Evolutionary conservation across 2,329 filamentous ascomycete species (phyloP), one percentile per base, ranked within the genome.

Genomic region (Aspergillus pseudoterreus): DNA sequence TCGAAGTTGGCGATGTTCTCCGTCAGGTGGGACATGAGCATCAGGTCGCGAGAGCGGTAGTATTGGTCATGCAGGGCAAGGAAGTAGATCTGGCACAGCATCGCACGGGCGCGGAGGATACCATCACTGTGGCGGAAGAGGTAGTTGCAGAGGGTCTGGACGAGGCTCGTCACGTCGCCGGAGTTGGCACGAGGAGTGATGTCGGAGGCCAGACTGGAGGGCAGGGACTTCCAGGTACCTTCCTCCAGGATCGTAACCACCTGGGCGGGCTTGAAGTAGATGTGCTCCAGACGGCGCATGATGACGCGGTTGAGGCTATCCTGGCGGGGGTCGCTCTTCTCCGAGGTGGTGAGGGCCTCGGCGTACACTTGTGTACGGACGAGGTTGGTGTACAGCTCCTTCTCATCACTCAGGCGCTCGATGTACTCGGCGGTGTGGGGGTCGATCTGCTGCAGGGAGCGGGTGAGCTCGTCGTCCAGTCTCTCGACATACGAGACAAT

Each of bases 51-150:
- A 66, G 94, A 88, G 75, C 88, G 90, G 82, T 96, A 97, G 82
- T 97, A 99, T 65, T 96, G 87, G 75, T 96, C 92, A 75, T 99
- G 94, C 48, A 99, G 83, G 46, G 94, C 94, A 63, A 96, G 82
- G 85, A 96, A 96, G 80, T 99, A 99, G 57, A 99, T 94, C 76
- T 97, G 91, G 80, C 90, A 96, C 56, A 99, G 82, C 92, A 99
- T 97, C 43, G 94, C 92, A 54, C 94, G 87, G 54, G 92, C 95
- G 59, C 92, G 87, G 67, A 96, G 92, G 65, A 99, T 97, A 62
- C 92, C 92, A 69, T 96, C 92, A 71, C 90, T 95, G 78, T 96
- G 80, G 72, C 84, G 81, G 82, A 97, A 99, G 42, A 99, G 86
- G 74, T 96, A 96, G 71, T 88, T 90, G 84, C 90, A 96, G 48